phyloP scores from a whole-genome alignment of 2,329 filamentous ascomycete genomes.

The Thelonectria rubi region DNA sequence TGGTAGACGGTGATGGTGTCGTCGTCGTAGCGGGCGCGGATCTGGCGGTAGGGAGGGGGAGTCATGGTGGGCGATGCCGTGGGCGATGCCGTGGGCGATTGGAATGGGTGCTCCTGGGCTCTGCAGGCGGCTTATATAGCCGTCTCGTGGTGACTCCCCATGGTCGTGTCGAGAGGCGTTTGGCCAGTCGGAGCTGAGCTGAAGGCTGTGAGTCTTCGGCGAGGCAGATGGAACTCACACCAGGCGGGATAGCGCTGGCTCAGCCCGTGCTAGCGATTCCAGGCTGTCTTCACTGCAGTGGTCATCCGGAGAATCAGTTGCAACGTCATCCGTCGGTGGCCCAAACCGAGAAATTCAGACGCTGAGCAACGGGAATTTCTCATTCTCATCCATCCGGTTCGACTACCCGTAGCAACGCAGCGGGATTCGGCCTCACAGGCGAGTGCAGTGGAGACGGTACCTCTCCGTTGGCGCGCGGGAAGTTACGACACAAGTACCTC shows the following conservation, averaged over 20 bases:
- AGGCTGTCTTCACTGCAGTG: too few relatives aligned
- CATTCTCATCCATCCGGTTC: too few relatives aligned
- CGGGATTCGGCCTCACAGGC: too few relatives aligned
- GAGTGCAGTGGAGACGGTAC: slow-evolving; percentile 4
- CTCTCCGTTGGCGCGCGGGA: too few relatives aligned
- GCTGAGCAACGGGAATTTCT: too few relatives aligned
- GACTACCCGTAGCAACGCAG: too few relatives aligned
- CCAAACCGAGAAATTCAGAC: too few relatives aligned
- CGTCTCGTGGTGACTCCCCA: background rate
- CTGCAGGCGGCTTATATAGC: background rate
- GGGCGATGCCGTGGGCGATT: background rate
- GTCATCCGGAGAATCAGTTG: too few relatives aligned
- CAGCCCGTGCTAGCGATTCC: background rate
- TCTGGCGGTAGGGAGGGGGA: slow-evolving; percentile 54
- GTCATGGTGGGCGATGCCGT: slow-evolving; percentile 27
- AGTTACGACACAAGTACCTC: too few relatives aligned
- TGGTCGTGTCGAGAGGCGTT: background rate
- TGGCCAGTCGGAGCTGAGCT: background rate
- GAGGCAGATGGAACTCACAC: background rate
- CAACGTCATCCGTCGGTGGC: too few relatives aligned
- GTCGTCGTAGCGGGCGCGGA: slow-evolving; percentile 60
- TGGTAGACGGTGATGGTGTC: slow-evolving; percentile 69
- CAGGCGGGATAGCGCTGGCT: background rate
- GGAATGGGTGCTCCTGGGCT: background rate
- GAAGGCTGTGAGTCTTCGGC: slow-evolving; percentile 21